These are phyloP conservation scores for Candida caryicola DNA, from an alignment of 805 yeast genomes.

Conservation along the genomic window DNA sequence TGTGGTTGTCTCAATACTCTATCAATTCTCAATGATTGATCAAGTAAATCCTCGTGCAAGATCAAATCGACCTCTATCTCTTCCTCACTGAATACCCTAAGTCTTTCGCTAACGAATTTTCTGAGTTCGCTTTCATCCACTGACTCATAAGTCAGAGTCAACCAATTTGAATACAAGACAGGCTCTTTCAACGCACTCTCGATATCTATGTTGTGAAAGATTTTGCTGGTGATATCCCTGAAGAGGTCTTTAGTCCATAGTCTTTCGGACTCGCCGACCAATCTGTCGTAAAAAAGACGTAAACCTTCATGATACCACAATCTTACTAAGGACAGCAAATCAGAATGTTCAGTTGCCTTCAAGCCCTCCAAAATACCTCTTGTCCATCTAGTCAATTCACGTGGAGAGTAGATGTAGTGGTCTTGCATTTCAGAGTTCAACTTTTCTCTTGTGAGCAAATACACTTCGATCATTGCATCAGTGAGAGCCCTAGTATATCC, in stretches of 20 bases:
- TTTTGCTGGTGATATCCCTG: conserved; percentile 24
- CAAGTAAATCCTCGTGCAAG: conserved; percentile 66
- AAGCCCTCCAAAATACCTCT: conserved; percentile 65
- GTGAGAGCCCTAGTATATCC: conserved; percentile 55
- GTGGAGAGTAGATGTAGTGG: conserved; percentile 80
- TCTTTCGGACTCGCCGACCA: conserved; percentile 48
- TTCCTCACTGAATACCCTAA: conserved; percentile 75
- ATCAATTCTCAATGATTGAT: conserved; percentile 75
- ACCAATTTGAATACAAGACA: conserved; percentile 72
- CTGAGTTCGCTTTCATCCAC: conserved; percentile 49
- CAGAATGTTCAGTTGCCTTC: conserved; percentile 30
- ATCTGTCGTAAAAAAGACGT: conserved; percentile 73
- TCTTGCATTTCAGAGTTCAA: conserved; percentile 41
- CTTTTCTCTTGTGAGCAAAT: conserved; percentile 38
- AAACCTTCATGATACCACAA: conserved; percentile 81
- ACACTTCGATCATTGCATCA: conserved; percentile 64
- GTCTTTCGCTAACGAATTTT: conserved; percentile 58
- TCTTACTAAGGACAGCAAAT: conserved; percentile 46
- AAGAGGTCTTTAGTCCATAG: conserved; percentile 45
- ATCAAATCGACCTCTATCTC: conserved; percentile 60
- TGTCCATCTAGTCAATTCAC: conserved; percentile 87
- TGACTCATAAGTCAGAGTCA: conserved; percentile 58
- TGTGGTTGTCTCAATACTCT: conserved; percentile 80
- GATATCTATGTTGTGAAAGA: conserved; percentile 49
- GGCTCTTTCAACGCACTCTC: conserved; percentile 43